Percentiles rank a stretch among this genome's conserved stretches.
phyloP scores from a whole-genome alignment of 176 grass and related monocot genomes.

The Musa beccarii region DNA sequence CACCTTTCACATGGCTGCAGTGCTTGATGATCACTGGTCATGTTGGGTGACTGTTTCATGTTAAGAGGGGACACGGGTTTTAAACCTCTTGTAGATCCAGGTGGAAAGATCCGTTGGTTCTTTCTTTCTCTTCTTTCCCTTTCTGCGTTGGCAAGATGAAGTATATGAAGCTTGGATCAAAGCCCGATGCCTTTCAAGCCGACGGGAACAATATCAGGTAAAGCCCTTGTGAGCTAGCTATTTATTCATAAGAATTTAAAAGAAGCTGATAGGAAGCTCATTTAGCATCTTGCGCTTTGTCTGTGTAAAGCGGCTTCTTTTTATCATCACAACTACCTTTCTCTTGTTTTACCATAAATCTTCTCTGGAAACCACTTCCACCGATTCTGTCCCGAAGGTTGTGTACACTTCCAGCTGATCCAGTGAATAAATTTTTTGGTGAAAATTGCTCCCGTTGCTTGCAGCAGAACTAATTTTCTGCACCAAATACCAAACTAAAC shows the following conservation, averaged over 20 bases:
- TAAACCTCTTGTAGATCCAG: background rate
- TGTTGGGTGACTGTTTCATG: background rate
- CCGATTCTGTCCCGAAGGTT: background rate
- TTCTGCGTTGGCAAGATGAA: constrained; percentile 46
- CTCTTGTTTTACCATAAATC: no score
- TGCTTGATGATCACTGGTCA: background rate
- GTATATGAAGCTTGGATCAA: constrained; percentile 98
- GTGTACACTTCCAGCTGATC: background rate
- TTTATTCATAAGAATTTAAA: background rate
- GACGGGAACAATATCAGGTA: constrained; percentile 72
- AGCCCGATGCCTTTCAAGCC: constrained; percentile 77
- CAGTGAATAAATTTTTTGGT: background rate
- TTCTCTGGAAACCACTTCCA: background rate
- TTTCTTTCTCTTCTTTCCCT: background rate
- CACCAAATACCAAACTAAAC: no score
- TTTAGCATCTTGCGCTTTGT: background rate
- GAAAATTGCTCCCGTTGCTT: background rate
- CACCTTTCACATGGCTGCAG: background rate
- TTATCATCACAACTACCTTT: no score
- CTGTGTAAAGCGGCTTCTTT: no score
- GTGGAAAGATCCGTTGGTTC: background rate
- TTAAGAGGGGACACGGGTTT: background rate
- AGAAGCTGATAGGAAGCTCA: background rate
- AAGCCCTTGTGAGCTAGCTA: background rate
- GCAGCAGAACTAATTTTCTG: no score